Conservation (phyloP, 2,329 filamentous ascomycete species). For the Fusarium camptoceras region DNA sequence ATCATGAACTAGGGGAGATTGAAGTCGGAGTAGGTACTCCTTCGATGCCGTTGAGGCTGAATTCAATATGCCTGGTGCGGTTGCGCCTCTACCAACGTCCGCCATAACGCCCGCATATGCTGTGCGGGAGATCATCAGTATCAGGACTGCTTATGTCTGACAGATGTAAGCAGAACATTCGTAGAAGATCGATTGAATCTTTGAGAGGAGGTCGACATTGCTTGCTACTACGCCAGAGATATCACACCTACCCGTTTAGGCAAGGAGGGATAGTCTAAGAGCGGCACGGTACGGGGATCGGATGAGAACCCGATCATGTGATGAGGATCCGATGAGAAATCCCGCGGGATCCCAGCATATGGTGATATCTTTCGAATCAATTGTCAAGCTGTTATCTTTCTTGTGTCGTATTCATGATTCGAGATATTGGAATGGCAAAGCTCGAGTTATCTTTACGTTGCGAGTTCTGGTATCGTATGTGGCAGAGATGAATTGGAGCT, state of each 20-base stretch:
- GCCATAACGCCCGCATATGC: slow-evolving; percentile 63
- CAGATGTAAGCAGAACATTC: slow-evolving; percentile 20
- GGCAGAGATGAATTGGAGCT: background rate
- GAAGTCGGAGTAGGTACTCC: slow-evolving; percentile 59
- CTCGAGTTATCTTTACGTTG: background rate
- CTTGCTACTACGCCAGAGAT: background rate
- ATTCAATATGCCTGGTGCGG: slow-evolving; percentile 71
- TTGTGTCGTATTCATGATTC: background rate
- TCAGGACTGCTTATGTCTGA: slow-evolving; percentile 67
- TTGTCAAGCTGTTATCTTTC: background rate
- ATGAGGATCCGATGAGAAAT: background rate
- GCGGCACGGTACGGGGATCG: slow-evolving; percentile 11
- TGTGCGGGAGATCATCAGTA: slow-evolving; percentile 72
- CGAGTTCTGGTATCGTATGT: background rate
- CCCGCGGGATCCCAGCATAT: background rate
- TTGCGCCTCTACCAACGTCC: slow-evolving; percentile 67
- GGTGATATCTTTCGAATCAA: background rate
- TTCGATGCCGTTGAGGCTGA: slow-evolving; percentile 61
- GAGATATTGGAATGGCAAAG: background rate
- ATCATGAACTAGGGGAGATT: background rate
- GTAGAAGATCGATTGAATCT: background rate
- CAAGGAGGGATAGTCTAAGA: background rate
- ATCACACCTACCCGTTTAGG: slow-evolving; percentile 20
- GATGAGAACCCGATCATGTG: slow-evolving; percentile 26
- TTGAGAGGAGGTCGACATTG: background rate